Percentiles rank a stretch among this genome's conserved stretches.
These are phyloP conservation scores for Solidago caesia DNA, from an alignment of 129 eudicot species.

Conservation along the genomic window DNA sequence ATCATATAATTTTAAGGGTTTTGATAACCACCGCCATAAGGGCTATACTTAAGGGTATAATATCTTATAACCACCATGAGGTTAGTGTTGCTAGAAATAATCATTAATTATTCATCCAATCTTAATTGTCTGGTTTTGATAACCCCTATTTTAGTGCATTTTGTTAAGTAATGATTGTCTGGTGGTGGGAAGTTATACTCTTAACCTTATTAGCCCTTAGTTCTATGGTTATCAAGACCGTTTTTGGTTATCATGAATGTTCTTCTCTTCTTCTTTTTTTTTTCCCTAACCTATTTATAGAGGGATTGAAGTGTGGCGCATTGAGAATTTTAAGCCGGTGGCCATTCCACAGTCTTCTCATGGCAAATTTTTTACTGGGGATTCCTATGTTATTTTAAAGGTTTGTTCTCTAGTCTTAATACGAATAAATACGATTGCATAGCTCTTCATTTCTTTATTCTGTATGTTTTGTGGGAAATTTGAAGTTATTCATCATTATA, in stretches of 20 bases:
- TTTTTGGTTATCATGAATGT: conserved; percentile 11
- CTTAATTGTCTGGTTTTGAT: too few species aligned
- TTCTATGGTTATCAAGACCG: background rate
- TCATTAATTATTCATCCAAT: too few species aligned
- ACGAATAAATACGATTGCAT: conserved; percentile 2
- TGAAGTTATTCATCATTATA: background rate
- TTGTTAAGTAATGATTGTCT: too few species aligned
- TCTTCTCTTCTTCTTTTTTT: conserved; percentile 19
- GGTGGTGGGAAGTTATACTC: too few species aligned
- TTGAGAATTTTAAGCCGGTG: conserved; percentile 81
- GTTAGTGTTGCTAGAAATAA: too few species aligned
- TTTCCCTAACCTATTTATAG: conserved; percentile 57
- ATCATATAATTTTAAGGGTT: background rate
- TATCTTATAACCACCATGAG: too few species aligned
- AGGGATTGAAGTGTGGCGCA: conserved; percentile 96
- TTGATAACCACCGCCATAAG: too few species aligned
- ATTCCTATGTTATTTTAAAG: conserved; percentile 86
- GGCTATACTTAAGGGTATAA: too few species aligned
- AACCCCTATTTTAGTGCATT: too few species aligned
- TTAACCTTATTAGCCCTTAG: too few species aligned
- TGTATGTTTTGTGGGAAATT: background rate
- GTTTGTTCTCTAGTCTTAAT: conserved; percentile 35
- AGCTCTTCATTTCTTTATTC: background rate
- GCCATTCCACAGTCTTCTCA: conserved; percentile 57
- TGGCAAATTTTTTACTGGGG: conserved; percentile 91